phyloP scores from a whole-genome alignment of 2,329 filamentous ascomycete genomes.

The Cyphellophora europaea region DNA sequence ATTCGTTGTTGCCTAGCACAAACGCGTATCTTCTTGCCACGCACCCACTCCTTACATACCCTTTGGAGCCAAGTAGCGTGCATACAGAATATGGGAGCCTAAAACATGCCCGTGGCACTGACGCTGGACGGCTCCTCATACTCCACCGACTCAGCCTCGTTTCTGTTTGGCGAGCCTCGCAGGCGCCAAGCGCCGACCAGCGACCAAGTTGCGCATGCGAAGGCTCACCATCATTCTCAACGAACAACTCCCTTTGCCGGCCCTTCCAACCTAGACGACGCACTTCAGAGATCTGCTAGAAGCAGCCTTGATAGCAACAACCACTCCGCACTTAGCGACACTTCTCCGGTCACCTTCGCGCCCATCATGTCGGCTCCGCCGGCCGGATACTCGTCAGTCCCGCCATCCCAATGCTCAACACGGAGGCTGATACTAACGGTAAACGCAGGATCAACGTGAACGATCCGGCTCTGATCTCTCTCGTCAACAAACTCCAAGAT shows the following conservation, averaged over 20 bases:
- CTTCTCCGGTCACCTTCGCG: constrained; percentile 11
- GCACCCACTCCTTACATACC: too few species aligned
- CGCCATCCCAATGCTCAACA: constrained; percentile 15
- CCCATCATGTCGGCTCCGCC: constrained; percentile 34
- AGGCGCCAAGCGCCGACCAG: too few species aligned
- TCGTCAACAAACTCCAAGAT: constrained; percentile 99
- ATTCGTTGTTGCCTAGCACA: too few species aligned
- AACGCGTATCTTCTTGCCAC: too few species aligned
- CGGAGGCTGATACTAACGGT: constrained; percentile 14
- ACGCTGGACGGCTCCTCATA: too few species aligned
- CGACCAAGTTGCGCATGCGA: too few species aligned
- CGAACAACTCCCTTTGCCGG: constrained; percentile 1
- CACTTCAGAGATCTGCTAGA: constrained; percentile 6
- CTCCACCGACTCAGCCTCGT: too few species aligned
- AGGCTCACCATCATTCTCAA: constrained; percentile 1
- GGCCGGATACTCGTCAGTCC: constrained; percentile 36
- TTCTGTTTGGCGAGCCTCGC: too few species aligned
- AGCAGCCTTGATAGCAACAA: constrained; percentile 8
- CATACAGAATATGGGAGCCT: too few species aligned
- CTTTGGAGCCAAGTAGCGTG: too few species aligned
- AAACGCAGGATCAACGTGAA: constrained; percentile 58
- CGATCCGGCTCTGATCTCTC: constrained; percentile 60
- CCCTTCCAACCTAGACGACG: constrained; percentile 7
- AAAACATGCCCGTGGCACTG: too few species aligned
- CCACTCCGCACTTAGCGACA: constrained; percentile 7